Base-by-base conservation (phyloP, 257 asterid species). In the Solanum etuberosum region DNA sequence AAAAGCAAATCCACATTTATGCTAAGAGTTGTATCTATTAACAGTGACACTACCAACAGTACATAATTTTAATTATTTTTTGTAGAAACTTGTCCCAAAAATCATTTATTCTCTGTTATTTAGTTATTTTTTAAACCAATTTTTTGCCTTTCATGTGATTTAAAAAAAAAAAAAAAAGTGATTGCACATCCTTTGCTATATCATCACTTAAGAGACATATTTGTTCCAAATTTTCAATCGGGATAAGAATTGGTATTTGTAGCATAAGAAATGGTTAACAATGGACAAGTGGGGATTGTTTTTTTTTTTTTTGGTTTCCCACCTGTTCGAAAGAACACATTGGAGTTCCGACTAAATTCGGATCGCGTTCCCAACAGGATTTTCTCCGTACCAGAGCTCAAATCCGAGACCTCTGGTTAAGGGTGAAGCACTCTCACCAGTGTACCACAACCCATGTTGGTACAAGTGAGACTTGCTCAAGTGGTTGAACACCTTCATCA, bases 131-230 rank as follows among this genome's bases (percentile, higher is more conserved):
- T 59, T 16, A 16, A 51, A 51, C 9, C 23, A 16, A 16, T 2
- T 48, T 16, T 51, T 2, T 16, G 27, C 68, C 68, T 59, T 59
- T 23, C 68, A 59, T 8, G 68, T 59, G 68, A 59, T 59, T 59
- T 9, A 0, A 1, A 21, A 21, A 59, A 21, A 0, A 1, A 21
- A 21, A 59, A 21, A 57, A 21, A 23, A 7, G 11, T 59, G n/a
- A 54, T 54, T 18, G n/a, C 61, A 51, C 61, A 51, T 51, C 61
- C 61, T 51, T 51, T 16, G 9, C 1, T 51, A 51, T 16, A 51
- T 51, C n/a, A 51, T 16, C 61, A 51, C 61, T 51, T 51, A 51
- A 51, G 61, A 51, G 61, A 16, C 0, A 16, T 51, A 16, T 54
- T 59, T 21, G 7, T 59, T 59, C 14, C 68, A 9, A 59, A 59